Conservation (phyloP, 1,284 basidiomycete genomes). For the Tilletiaria anomala region DNA sequence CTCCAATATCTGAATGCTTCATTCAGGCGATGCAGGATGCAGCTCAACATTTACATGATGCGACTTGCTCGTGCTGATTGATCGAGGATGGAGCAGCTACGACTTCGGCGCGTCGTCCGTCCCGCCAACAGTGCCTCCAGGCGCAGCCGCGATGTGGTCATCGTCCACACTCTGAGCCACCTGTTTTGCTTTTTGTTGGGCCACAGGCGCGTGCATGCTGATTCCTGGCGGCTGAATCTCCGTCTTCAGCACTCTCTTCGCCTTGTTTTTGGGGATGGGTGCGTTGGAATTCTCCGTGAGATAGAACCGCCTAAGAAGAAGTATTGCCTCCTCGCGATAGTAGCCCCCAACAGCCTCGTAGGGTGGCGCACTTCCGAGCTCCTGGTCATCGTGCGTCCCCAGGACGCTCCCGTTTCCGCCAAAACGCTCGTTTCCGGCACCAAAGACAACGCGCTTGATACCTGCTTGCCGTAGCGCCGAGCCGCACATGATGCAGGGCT, state of each 20-base stretch:
- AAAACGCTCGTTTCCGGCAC: conserved; percentile 90
- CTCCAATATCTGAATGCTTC: too few relatives aligned
- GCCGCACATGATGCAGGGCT: conserved; percentile 99
- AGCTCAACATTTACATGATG: too few relatives aligned
- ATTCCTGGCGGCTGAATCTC: conserved; percentile 16
- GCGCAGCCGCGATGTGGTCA: too few relatives aligned
- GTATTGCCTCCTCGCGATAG: conserved; percentile 80
- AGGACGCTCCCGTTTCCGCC: conserved; percentile 93
- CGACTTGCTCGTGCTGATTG: too few relatives aligned
- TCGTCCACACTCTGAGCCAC: too few relatives aligned
- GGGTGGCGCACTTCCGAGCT: conserved; percentile 50
- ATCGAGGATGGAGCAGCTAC: too few relatives aligned
- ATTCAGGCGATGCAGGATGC: too few relatives aligned
- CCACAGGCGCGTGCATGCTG: neutral
- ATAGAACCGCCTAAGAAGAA: conserved; percentile 86
- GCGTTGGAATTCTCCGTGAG: conserved; percentile 77
- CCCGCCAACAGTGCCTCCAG: too few relatives aligned
- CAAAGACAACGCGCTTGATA: conserved; percentile 78
- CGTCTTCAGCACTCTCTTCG: conserved; percentile 32
- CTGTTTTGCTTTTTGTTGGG: too few relatives aligned
- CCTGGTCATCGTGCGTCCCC: conserved; percentile 57
- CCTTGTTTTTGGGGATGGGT: conserved; percentile 35
- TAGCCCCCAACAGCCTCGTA: conserved; percentile 72
- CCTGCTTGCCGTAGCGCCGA: conserved; percentile 85
- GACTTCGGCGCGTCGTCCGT: too few relatives aligned